A percentile compares a stretch with the other conserved stretches of the same genome.
Conservation (phyloP, 768 basidiomycete species). For the Crassisporium funariophilum region DNA sequence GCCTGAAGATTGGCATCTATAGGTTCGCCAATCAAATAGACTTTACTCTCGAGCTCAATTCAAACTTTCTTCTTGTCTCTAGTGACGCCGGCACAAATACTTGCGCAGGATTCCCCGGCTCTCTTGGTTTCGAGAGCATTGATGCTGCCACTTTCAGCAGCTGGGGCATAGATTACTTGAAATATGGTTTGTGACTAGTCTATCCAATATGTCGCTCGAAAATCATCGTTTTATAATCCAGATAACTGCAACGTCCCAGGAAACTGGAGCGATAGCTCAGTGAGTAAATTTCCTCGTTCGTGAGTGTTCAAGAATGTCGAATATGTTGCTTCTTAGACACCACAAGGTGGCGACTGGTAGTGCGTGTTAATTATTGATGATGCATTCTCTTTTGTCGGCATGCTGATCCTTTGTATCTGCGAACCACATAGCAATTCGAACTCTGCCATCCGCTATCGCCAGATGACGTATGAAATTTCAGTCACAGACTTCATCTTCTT, state of each 20-base stretch:
- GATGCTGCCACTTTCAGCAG: constrained; percentile 54
- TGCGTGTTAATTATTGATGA: too few relatives aligned
- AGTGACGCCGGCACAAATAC: constrained; percentile 57
- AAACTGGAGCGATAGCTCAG: too few relatives aligned
- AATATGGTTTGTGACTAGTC: constrained; percentile 45
- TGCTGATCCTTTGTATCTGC: too few relatives aligned
- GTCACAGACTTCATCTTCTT: background rate
- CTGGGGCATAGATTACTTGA: constrained; percentile 61
- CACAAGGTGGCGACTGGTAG: too few relatives aligned
- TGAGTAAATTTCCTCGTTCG: too few relatives aligned
- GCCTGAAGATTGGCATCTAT: constrained; percentile 55
- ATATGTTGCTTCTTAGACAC: too few relatives aligned
- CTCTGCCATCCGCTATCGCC: constrained; percentile 56
- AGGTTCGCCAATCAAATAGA: constrained; percentile 29
- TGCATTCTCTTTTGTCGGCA: too few relatives aligned
- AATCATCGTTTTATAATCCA: too few relatives aligned
- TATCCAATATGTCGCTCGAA: too few relatives aligned
- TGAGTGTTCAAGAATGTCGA: too few relatives aligned
- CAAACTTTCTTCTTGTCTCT: background rate
- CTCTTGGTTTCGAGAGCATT: constrained; percentile 47
- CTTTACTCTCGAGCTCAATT: background rate
- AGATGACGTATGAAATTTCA: constrained; percentile 50
- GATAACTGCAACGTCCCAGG: too few relatives aligned
- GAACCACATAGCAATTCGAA: constrained; percentile 49
- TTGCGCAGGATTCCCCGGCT: constrained; percentile 59